Percentiles rank a stretch among this genome's conserved stretches.
phyloP scores from a whole-genome alignment of 2,329 filamentous ascomycete species.

The Exophiala mesophila region DNA sequence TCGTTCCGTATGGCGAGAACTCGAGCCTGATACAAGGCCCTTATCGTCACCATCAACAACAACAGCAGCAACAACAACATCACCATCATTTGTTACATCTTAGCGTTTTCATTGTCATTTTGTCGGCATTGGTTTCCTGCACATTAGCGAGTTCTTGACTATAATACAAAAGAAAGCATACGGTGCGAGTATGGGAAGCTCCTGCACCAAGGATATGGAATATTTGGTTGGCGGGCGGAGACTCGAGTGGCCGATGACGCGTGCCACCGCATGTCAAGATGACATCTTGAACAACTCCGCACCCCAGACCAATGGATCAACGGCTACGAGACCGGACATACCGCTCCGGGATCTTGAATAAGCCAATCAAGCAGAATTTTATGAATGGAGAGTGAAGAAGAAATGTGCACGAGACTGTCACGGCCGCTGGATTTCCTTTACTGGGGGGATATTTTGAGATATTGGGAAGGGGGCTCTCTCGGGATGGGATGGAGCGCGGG shows the following conservation, averaged over 20 bases:
- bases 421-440: constrained; percentile 4
- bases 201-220: too few relatives aligned
- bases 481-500: neutral
- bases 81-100: too few relatives aligned
- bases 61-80: neutral
- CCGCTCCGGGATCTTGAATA: too few relatives aligned
- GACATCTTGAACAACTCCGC: too few relatives aligned
- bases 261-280: too few relatives aligned
- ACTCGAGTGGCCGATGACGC: too few relatives aligned
- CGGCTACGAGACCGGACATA: too few relatives aligned
- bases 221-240: too few relatives aligned
- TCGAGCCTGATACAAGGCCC: constrained; percentile 4
- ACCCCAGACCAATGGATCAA: too few relatives aligned
- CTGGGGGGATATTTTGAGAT: too few relatives aligned
- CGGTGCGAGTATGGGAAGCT: neutral
- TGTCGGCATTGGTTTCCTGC: constrained; percentile 10
- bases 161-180: neutral
- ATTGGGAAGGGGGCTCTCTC: neutral
- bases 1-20: constrained; percentile 17
- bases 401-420: constrained; percentile 5
- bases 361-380: too few relatives aligned
- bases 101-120: constrained; percentile 3
- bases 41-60: constrained; percentile 1
- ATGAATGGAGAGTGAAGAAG: neutral
- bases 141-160: constrained; percentile 6